These are phyloP conservation scores for Musa troglodytarum DNA, from an alignment of 176 grass and related monocot genomes.

Conservation along the genomic window DNA sequence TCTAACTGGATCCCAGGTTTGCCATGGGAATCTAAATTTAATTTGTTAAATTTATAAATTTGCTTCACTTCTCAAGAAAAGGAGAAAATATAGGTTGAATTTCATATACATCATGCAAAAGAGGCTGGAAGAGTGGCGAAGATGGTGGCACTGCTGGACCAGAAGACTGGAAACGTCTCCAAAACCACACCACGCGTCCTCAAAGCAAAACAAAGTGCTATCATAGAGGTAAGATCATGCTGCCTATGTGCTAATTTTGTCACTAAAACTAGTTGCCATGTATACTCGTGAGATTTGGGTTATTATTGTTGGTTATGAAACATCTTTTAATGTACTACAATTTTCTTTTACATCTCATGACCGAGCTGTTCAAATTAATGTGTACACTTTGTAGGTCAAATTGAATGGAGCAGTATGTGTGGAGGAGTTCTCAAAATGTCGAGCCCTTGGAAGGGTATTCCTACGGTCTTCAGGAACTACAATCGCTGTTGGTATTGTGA, in stretches of 20 bases:
- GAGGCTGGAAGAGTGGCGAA: constrained; percentile 61
- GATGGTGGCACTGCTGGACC: constrained; percentile 69
- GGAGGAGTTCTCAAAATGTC: constrained; percentile 71
- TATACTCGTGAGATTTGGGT: neutral
- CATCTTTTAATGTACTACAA: neutral
- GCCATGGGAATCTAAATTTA: neutral
- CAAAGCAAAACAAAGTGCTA: constrained; percentile 79
- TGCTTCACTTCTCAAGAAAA: neutral
- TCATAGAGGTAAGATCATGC: constrained; percentile 49
- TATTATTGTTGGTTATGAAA: neutral
- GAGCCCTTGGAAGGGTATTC: constrained; percentile 70
- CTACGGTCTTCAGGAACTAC: constrained; percentile 67
- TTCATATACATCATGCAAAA: constrained; percentile 96
- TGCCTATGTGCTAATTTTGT: neutral
- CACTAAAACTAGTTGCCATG: neutral
- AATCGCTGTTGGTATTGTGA: constrained; percentile 68
- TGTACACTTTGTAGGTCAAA: constrained; percentile 31
- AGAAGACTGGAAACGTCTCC: constrained; percentile 61
- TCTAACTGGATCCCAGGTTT: constrained; percentile 74
- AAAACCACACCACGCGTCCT: constrained; percentile 74
- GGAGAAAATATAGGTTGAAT: neutral
- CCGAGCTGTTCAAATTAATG: neutral
- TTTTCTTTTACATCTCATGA: neutral
- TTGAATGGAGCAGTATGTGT: constrained; percentile 60
- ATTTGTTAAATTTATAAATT: neutral